Base-by-base conservation (phyloP, 2,329 filamentous ascomycete species). In the Alternaria tenuissima region DNA sequence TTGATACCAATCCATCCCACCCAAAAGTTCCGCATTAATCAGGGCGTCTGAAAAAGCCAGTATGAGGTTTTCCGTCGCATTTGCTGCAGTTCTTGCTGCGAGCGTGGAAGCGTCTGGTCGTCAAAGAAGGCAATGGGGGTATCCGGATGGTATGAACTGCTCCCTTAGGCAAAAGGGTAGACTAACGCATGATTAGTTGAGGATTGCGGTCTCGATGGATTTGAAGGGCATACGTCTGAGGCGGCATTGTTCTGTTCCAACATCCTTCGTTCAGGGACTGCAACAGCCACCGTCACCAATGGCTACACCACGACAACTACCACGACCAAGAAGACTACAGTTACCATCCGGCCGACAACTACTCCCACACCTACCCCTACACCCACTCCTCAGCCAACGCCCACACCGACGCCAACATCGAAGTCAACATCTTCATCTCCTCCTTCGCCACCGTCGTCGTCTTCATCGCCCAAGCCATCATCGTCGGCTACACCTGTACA, bases 241-340 rank as follows among this genome's bases (percentile, higher is more conserved):
- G 74, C 74, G 11, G 56, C 65, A 9, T 52, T 74, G 9, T 73
- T 73, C 58, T 76, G 74, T 49, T 73, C 69, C 59, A 75, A 66
- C 51, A 62, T 75, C 18, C 47, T 76, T 42, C 68, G 62, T 18
- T 68, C 65, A 4, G 72, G 72, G 28, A 74, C 71, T 44, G 65
- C 67, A 2, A 75, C 72, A 11, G 24, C 54, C 6, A 75, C 72
- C 1, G 52, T 68, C 4, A 75, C 72, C 3, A 52, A 42, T 38
- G 70, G 66, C 16, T 44, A 39, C 6, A 64, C 66, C 7, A 60
- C 53, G 9, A 75, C 72, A 3, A 68, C 66, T 1, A 75, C 72
- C 3, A 61, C 64, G 5, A 67, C 61, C 8, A 65, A 59, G 9
- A 75, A 68, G 8, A 61, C 69, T 14, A 67, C 63, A 14, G 67